Evolutionary conservation across 2,329 filamentous ascomycete genomes (phyloP), one percentile per base, ranked within the genome.

Genomic region (Catunica adiposa): DNA sequence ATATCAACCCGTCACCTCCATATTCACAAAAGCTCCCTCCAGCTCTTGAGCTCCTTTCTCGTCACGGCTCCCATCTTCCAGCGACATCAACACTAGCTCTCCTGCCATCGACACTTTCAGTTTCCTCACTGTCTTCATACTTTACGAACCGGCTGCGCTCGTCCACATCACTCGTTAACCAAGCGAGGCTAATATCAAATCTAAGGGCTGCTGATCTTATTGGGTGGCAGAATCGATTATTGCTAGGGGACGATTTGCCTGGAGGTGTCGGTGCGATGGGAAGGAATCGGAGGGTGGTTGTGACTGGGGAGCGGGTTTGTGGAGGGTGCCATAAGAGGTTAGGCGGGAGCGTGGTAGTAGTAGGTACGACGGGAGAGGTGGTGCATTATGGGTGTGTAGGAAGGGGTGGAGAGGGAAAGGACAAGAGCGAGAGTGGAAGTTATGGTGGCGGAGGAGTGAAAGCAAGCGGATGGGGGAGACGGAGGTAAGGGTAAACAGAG

Each of bases 281-380:
- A 9, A 70, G 74, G 54, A 79, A 76, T 62, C 69, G 76, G 55
- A 77, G 87, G 61, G 89, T 96, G 9, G 79, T 88, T 20, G 82
- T 98, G 53, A 80, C 78, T 8, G 90, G 98, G 63, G 90, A 97
- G 65, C 75, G 87, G 53, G 83, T 95, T 55, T 98, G 92, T 66
- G 83, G 85, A 11, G 86, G 94, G 15, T 98, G 92, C 66, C 85
- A 95, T 68, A 97, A 96, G 73, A 75, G 92, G 61, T 78, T 98
- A 61, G 90, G 89, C 1, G 84, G 88, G 1, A 94, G 86, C 66
- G 92, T 95, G 17, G 84, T 97, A 58, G 83, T 89, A 42, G 89
- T 96, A n/a, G 11, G 77, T 92, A 68, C 87, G 89, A 86, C 94
- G 70, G 88, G 82, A 66, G 77, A 74, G 25, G 85, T 89, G 15